Evolutionary conservation across 2,329 filamentous ascomycete genomes (phyloP), one percentile per base, ranked within the genome.

Genomic region (Penicillium sclerotigenum): DNA sequence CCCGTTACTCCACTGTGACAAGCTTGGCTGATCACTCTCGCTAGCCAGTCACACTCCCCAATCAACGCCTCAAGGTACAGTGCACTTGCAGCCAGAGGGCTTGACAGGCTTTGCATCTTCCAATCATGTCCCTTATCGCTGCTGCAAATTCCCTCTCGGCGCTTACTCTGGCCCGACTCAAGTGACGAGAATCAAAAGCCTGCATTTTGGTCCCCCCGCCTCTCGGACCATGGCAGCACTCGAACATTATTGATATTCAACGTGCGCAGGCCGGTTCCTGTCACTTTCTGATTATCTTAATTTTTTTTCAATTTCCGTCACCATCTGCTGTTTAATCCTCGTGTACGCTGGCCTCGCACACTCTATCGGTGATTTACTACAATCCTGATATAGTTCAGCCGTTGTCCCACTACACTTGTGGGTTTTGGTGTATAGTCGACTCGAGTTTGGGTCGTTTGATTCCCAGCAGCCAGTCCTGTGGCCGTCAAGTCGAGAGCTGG

Each of bases 261-360:
- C 56, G 52, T 55, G 55, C 34, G 57, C 61, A 61, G 58, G 47
- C 47, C 57, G 53, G 45, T 56, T 59, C 53, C 29, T 54, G 29
- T 56, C 57, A 43, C 18, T 36, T 46, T 29, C 28, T 46, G 40
- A 26, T 29, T 46, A 43, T 57, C 59, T 54, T 55, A 53, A 45
- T 62, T 59, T 66, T 45, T 58, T 52, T 62, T 26, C 5, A 5
- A 52, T 60, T 59, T 41, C 52, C 54, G 53, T 60, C 54, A 60
- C 48, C 61, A 59, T 60, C 60, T 55, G 53, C 61, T 60, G 26
- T 48, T 46, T 59, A 61, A 61, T 66, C 61, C 59, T 57, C 62
- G 64, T 65, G 65, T 54, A 64, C 68, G 67, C 69, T 65, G 68
- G 68, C 52, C 65, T 69, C 69, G 66, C 66, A 63, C 62, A 61